Evolutionary conservation across 352 stramenopile genomes (phyloP), one percentile per base, ranked within the genome.

Genomic region (Pythium vanterpoolii): DNA sequence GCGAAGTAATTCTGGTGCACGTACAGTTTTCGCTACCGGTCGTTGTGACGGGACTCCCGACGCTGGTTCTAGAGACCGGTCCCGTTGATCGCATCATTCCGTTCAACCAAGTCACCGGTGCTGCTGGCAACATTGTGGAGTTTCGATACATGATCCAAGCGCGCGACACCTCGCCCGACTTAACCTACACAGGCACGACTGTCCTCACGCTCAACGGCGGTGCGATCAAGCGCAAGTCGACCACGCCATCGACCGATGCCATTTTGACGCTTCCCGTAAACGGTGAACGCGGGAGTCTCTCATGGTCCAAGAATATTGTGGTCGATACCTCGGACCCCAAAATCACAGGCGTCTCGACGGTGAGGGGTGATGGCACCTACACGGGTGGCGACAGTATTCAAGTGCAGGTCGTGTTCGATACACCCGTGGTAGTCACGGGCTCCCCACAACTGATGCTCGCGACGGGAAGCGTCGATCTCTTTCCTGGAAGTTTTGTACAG

Each of bases 81-180:
- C 40, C 73, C 33, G 72, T 90, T 13, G 74, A 87, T 61, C 79
- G 79, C 18, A 86, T 82, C 43, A 67, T 85, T 8, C 71, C 74
- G 10, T 87, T 90, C 33, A 65, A 47, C 4, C 76, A 75, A 34
- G 76, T 85, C 3, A 51, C 86, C 0, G 51, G 70, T 8, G 58
- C 46, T 0, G 64, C 68, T n/a, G 67, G 65, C 0, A 77, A 64
- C 26, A 75, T 86, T 30, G 68, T 72, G 0, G 71, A 88, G 60
- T 95, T 95, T 27, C 69, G 63, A 16, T 95, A 95, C 61, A 71
- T 81, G 11, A 80, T 93, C 0, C 82, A 91, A 23, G 52, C 77
- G 8, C 83, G 74, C 34, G 86, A 95, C 49, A 90, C 74, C 2
- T 76, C 81, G 1, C 73, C 77, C 0, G 80, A 92, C 39, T 71